Base-by-base conservation (phyloP, 306 rosid genomes). In the Alnus rubra region DNA sequence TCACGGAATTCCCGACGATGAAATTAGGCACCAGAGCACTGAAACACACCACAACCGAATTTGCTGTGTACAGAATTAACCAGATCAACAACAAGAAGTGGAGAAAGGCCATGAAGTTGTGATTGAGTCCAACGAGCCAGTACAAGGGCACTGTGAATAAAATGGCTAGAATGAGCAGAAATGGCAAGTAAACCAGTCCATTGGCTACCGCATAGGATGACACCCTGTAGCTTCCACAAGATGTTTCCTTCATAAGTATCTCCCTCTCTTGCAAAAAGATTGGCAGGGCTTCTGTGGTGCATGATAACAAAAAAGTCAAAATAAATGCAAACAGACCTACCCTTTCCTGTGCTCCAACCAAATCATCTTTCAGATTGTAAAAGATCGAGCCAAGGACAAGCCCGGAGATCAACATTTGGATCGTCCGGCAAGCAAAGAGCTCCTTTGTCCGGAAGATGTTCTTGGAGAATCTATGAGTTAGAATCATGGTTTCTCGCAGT, bases 301-400 rank as follows among this genome's bases (percentile, higher is more conserved):
- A 87, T n/a, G 98, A 89, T 65, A 95, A 59, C 80, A 92, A 80
- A 54, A 92, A 89, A 0, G 97, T 91, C 70, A 95, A 72, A 64
- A 91, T 91, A 87, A 95, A 95, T 11, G 98, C 98, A 86, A 92
- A 95, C 42, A 95, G 84, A 45, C 98, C 98, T 7, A 95, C 95
- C 88, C 86, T 87, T 90, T 92, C 97, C 62, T 15, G 78, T 14
- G 92, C 90, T 75, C 98, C 98, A 0, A 3, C 71, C 68, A 92
- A 19, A 74, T 89, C 91, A 74, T 86, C 92, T 76, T 89, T 91
- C 15, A 92, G 97, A 81, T 92, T 87, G 54, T 91, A 86, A 55
- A 95, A 95, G 77, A 95, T 91, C 49, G 98, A 92, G 5, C 97
- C 98, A 23, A 92, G 72, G 74, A 95, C 97, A 3, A 91, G 78